Evolutionary conservation across 139 green algal genomes (phyloP), one percentile per base, ranked within the genome.

Genomic region (Volvox africanus): DNA sequence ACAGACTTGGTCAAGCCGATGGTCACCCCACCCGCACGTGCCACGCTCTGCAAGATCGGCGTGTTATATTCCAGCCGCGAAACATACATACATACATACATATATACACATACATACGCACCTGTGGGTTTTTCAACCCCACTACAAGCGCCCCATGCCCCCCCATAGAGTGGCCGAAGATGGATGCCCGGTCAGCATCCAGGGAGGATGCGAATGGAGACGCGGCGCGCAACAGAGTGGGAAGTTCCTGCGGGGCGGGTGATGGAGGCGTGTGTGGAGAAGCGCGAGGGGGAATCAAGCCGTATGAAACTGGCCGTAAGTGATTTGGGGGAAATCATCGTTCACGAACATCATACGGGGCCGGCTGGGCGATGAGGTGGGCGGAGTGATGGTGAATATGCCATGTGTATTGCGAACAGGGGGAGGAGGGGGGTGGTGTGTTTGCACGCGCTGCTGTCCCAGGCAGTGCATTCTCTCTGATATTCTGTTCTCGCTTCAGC

Each of bases 101-200:
- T 55, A 55, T 55, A 73, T 12, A 24, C 65, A 73, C 65, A 24
- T 28, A 73, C 65, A 24, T 32, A 30, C 69, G 12, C 84, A 89
- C 85, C 79, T 68, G 76, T 26, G 97, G 94, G 93, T 99, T 98
- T 76, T 95, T 97, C 32, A 99, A 93, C 26, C 94, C 96, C 55
- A 99, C 95, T 17, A 94, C 97, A 21, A 99, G 89, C 2, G 97
- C 97, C 1, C 97, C 98, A 89, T 99, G 98, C 9, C 98, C 98
- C 9, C 98, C 98, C 94, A 96, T 96, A 73, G 86, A 93, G 91
- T 96, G 94, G 24, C 94, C 94, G 77, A 84, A 93, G 77, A 96
- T 92, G 26, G 89, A 85, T 14, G 86, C 86, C n/a, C 71, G 82
- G 36, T 21, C 22, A 22, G 89, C 82, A 86, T 95, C 93, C 62